phyloP scores from a whole-genome alignment of 140 eudicot species.

The Senecio squalidus region DNA sequence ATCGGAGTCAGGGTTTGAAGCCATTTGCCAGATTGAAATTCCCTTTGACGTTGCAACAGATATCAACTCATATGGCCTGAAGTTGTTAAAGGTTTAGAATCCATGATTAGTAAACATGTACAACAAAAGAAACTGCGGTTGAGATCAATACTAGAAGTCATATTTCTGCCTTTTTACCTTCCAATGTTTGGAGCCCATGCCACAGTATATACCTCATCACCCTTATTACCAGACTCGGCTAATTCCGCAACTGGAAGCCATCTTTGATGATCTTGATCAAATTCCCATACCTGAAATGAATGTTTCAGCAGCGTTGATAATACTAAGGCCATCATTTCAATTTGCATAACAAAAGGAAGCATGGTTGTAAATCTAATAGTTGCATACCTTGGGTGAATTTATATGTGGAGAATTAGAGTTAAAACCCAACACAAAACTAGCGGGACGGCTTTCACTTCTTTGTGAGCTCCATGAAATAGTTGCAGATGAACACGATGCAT shows the following conservation, averaged over 20 bases:
- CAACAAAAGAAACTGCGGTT: no score
- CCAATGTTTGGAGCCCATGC: slow-evolving; percentile 99
- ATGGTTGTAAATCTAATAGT: slow-evolving; percentile 4
- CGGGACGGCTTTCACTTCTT: slow-evolving; percentile 57
- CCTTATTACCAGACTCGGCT: slow-evolving; percentile 56
- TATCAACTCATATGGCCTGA: slow-evolving; percentile 83
- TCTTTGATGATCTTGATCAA: slow-evolving; percentile 95
- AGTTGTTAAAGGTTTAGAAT: not conserved
- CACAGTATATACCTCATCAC: slow-evolving; percentile 59
- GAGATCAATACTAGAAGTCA: no score
- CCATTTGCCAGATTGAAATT: slow-evolving; percentile 83
- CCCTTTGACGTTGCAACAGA: slow-evolving; percentile 79
- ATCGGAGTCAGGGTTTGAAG: slow-evolving; percentile 58
- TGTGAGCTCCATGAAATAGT: slow-evolving; percentile 87
- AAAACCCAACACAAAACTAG: slow-evolving; percentile 77
- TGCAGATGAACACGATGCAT: slow-evolving; percentile 55
- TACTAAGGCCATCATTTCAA: not conserved
- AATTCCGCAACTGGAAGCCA: slow-evolving; percentile 99
- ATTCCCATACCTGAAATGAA: slow-evolving; percentile 83
- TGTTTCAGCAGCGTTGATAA: not conserved
- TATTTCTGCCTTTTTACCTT: slow-evolving; percentile 40
- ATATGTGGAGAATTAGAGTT: slow-evolving; percentile 56
- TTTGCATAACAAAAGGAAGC: slow-evolving; percentile 6
- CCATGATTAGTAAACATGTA: not conserved
- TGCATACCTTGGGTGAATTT: slow-evolving; percentile 78